Evolutionary conservation across 2,329 filamentous ascomycete genomes (phyloP), one percentile per base, ranked within the genome.

Genomic region (Dothistroma pini): DNA sequence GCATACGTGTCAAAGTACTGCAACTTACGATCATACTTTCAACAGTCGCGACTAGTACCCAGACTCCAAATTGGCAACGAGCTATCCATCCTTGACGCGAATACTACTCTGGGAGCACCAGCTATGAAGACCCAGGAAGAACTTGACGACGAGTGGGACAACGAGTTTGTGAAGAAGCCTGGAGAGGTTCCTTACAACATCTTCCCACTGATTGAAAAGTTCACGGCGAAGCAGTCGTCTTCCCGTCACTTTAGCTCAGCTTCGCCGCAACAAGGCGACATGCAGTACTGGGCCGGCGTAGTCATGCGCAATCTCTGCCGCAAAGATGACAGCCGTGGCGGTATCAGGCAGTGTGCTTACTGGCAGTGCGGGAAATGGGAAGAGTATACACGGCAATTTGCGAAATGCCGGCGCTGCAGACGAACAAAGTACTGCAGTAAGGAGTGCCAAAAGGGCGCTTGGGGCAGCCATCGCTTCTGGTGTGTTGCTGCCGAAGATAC

Each of bases 271-370:
- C 72, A 75, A 57, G 70, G 70, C 59, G 72, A 91, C 62, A 99
- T 99, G 95, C 93, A 97, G 76, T 99, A 99, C 79, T 99, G 95
- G 95, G 95, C 95, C 19, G 95, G 93, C 64, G 95, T 99, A 16
- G 95, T 99, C 51, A 99, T 99, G 95, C 86, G 95, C 66, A 99
- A 99, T 74, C 84, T 99, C 54, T 99, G 95, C 81, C 90, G 95
- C 66, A 99, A 99, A 79, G 95, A 99, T 74, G 95, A 99, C 74
- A 91, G 89, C 11, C 85, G 91, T 53, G 95, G 95, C 48, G 95
- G 95, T 61, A 97, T 99, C 68, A 85, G 95, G 59, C 95, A 99
- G 75, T 99, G 95, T 75, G 95, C 95, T 57, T 97, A 97, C 79
- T 99, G 96, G 79, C 88, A 96, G 77, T 99, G 95, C 75, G 93